A percentile compares a stretch with the other conserved stretches of the same genome.
Evolutionary conservation across 805 yeast genomes (phyloP).

Genomic region (Hanseniaspora lindneri): DNA sequence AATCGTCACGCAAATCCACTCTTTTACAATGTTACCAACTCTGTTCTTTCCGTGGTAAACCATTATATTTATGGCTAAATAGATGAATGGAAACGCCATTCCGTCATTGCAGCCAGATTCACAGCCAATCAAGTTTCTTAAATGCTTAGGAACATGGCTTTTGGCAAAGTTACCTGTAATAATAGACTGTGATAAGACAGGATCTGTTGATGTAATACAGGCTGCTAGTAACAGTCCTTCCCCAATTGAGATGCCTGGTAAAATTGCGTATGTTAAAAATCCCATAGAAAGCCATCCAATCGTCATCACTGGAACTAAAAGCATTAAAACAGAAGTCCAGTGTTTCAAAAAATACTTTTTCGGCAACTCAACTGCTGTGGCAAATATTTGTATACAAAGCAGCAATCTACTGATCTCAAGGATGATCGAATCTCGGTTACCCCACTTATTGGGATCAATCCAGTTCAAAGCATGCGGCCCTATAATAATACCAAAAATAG

Average conservation of each 20-base stretch:
- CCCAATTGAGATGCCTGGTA: conserved; percentile 60
- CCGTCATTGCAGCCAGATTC: conserved; percentile 91
- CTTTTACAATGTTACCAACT: conserved; percentile 51
- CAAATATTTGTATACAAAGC: conserved; percentile 77
- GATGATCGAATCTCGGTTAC: conserved; percentile 63
- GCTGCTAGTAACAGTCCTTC: conserved; percentile 68
- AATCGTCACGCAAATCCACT: conserved; percentile 68
- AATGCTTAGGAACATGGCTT: conserved; percentile 67
- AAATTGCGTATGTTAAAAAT: conserved; percentile 61
- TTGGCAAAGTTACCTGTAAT: conserved; percentile 80
- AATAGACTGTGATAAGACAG: conserved; percentile 88
- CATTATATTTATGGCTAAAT: conserved; percentile 54
- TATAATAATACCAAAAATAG: conserved; percentile 70
- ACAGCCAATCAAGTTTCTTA: conserved; percentile 61
- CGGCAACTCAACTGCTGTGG: conserved; percentile 89
- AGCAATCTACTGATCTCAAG: conserved; percentile 74
- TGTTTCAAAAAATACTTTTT: conserved; percentile 77
- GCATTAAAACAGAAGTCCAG: conserved; percentile 61
- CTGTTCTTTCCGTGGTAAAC: conserved; percentile 40
- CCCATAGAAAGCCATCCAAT: conserved; percentile 80
- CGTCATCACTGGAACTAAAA: conserved; percentile 80
- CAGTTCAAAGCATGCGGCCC: conserved; percentile 80
- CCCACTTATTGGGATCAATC: conserved; percentile 74
- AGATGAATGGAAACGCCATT: conserved; percentile 87
- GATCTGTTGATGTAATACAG: conserved; percentile 90